These are phyloP conservation scores for Tolypocladium ophioglossoides DNA, from an alignment of 2,329 filamentous ascomycete genomes.

Conservation along the genomic window DNA sequence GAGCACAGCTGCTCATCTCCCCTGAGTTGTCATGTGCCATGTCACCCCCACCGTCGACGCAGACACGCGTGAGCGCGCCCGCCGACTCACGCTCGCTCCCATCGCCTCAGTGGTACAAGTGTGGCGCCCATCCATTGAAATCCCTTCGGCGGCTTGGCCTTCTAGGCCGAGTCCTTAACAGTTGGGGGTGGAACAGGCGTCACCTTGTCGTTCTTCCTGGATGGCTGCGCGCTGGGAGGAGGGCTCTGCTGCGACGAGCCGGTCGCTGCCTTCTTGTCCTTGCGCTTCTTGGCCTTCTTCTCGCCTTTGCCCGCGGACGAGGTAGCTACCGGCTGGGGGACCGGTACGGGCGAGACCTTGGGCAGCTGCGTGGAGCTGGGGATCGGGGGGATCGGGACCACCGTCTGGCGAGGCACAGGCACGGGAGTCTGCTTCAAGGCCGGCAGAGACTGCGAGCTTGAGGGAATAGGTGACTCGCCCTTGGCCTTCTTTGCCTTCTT, in stretches of 20 bases:
- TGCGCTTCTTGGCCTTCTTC: slow-evolving; percentile 20
- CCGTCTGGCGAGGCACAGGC: slow-evolving; percentile 16
- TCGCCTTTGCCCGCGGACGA: slow-evolving; percentile 14
- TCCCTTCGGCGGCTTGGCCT: not conserved
- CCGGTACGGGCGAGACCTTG: slow-evolving; percentile 14
- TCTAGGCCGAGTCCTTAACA: slow-evolving; percentile 13
- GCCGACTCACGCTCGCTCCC: not conserved
- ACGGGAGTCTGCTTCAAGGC: slow-evolving; percentile 17
- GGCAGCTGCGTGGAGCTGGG: slow-evolving; percentile 18
- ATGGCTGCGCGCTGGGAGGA: slow-evolving; percentile 9
- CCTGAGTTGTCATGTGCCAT: not conserved
- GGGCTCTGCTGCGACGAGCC: slow-evolving; percentile 8
- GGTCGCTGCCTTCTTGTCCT: slow-evolving; percentile 11
- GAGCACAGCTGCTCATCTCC: not conserved
- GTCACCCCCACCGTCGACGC: not conserved
- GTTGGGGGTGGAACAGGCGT: slow-evolving; percentile 16
- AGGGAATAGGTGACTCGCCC: slow-evolving; percentile 7
- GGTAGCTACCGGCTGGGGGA: slow-evolving; percentile 8
- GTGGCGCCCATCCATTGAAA: not conserved
- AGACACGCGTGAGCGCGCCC: not conserved
- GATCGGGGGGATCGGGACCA: slow-evolving; percentile 23
- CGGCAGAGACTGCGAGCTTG: slow-evolving; percentile 8
- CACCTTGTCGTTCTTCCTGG: slow-evolving; percentile 7
- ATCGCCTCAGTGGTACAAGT: not conserved
- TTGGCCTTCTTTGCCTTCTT: slow-evolving; percentile 21